phyloP scores from a whole-genome alignment of 441 rosid species.

The Dalechampia spathulata region DNA sequence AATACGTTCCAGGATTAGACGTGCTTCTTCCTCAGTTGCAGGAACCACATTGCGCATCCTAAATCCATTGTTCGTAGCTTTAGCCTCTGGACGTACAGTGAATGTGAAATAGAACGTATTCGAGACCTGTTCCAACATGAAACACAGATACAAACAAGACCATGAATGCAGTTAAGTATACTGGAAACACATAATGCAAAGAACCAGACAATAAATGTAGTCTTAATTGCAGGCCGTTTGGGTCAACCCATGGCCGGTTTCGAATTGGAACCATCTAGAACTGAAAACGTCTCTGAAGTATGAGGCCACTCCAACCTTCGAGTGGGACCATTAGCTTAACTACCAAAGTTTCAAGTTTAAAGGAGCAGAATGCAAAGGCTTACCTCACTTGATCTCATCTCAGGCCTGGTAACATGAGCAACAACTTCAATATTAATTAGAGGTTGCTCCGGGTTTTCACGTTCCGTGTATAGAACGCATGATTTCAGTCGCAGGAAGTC shows the following conservation, averaged over 20 bases:
- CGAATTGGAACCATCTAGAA: no score
- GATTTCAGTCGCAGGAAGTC: constrained; percentile 74
- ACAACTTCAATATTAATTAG: constrained; percentile 72
- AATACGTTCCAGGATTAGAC: constrained; percentile 57
- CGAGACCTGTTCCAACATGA: constrained; percentile 54
- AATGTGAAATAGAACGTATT: constrained; percentile 77
- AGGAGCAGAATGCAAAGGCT: background rate
- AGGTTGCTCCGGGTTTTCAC: constrained; percentile 53
- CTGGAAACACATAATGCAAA: background rate
- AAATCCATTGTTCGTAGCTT: constrained; percentile 42
- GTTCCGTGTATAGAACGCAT: constrained; percentile 65
- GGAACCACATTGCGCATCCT: constrained; percentile 71
- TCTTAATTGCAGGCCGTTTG: no score
- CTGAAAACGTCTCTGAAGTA: no score
- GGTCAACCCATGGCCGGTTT: no score
- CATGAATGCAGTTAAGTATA: background rate
- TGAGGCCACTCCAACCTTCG: background rate
- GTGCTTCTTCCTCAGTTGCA: constrained; percentile 87
- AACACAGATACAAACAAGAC: background rate
- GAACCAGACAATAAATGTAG: no score
- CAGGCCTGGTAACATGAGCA: constrained; percentile 86
- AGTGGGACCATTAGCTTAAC: background rate
- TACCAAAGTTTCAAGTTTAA: background rate
- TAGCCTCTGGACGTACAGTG: constrained; percentile 67
- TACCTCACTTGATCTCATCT: constrained; percentile 80